Evolutionary conservation across 192 early-diverging fungal genomes (phyloP).

Genomic region (Umbelopsis sp.): DNA sequence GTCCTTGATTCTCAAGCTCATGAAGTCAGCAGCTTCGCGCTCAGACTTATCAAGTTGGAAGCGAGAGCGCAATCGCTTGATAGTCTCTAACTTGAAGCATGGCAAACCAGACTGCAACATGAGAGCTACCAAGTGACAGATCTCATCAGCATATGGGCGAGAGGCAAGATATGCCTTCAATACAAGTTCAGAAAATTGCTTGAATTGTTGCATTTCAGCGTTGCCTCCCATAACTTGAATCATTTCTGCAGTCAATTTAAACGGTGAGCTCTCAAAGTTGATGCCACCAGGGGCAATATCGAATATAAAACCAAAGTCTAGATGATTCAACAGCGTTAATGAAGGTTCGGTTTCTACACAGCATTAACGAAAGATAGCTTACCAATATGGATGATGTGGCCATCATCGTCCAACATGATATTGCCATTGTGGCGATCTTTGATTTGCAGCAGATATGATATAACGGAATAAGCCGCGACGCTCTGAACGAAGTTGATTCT

Average conservation of each 20-base stretch:
- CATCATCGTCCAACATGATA: constrained; percentile 97
- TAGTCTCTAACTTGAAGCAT: constrained; percentile 97
- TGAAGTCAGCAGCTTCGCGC: constrained; percentile 92
- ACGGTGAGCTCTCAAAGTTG: constrained; percentile 93
- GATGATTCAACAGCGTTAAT: neutral
- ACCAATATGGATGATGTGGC: constrained; percentile 97
- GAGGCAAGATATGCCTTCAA: constrained; percentile 91
- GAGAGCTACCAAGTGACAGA: constrained; percentile 84
- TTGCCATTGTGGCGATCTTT: constrained; percentile 99
- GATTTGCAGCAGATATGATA: constrained; percentile 94
- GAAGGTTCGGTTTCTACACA: too few species aligned
- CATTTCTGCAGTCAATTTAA: constrained; percentile 98
- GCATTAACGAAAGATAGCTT: constrained; percentile 11
- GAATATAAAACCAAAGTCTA: constrained; percentile 98
- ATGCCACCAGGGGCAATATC: constrained; percentile 98
- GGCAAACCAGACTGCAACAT: constrained; percentile 97
- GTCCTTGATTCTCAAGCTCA: constrained; percentile 85
- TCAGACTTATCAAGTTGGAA: constrained; percentile 93
- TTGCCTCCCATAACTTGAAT: constrained; percentile 96
- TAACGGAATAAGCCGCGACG: constrained; percentile 93
- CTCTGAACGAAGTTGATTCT: constrained; percentile 94
- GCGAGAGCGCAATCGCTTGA: constrained; percentile 78
- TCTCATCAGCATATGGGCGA: constrained; percentile 90
- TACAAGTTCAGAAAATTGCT: constrained; percentile 86
- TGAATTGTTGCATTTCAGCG: constrained; percentile 76